Evolutionary conservation across 257 asterid genomes (phyloP).

Genomic region (Haberlea rhodopensis): DNA sequence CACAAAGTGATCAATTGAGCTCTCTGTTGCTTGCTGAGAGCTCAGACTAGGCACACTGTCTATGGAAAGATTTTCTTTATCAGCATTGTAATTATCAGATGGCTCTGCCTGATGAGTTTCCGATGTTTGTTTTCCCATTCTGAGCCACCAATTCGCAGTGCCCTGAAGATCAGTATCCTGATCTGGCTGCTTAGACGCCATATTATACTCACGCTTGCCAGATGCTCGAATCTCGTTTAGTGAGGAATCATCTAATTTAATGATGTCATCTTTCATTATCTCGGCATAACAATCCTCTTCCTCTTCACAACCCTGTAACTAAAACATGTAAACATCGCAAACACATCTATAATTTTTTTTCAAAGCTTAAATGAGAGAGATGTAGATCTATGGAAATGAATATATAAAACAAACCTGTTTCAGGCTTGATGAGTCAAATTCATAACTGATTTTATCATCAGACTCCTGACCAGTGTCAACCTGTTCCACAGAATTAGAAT

Average conservation of each 20-base stretch:
- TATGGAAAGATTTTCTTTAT: constrained; percentile 5
- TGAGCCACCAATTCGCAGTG: constrained; percentile 53
- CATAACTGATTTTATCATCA: constrained; percentile 40
- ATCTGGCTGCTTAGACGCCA: constrained; percentile 23
- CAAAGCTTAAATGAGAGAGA: neutral
- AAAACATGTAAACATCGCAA: constrained; percentile 1
- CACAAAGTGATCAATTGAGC: neutral
- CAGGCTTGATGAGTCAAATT: constrained; percentile 28
- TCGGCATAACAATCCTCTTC: constrained; percentile 86
- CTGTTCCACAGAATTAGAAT: constrained; percentile 58
- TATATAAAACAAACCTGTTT: constrained; percentile 30
- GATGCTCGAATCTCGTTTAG: constrained; percentile 16
- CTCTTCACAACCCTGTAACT: constrained; percentile 37
- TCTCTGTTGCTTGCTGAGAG: neutral
- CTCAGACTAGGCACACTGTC: constrained; percentile 12
- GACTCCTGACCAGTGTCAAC: constrained; percentile 42
- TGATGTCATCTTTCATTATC: constrained; percentile 79
- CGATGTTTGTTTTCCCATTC: constrained; percentile 33
- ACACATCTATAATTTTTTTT: neutral
- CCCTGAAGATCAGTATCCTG: constrained; percentile 43
- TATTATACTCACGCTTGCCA: constrained; percentile 18
- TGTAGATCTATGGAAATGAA: neutral
- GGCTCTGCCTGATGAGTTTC: constrained; percentile 7
- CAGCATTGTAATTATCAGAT: constrained; percentile 6
- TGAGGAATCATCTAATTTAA: constrained; percentile 59